A percentile compares a stretch with the other conserved stretches of the same genome.
Conservation (phyloP, 352 stramenopile species). For the Phytophthora kernoviae region DNA sequence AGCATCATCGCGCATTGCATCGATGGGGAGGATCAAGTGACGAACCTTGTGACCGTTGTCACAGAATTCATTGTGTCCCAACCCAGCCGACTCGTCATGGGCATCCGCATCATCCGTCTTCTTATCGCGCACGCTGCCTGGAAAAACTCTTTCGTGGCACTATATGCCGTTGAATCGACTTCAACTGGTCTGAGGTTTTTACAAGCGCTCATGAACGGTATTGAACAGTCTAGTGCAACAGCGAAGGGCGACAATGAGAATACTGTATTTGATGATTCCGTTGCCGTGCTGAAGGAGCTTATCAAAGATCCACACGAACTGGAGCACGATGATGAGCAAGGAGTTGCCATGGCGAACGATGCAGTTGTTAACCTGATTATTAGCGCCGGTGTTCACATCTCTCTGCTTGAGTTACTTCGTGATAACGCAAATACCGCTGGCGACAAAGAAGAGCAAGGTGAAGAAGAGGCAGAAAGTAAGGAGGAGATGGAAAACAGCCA, state of each 20-base stretch:
- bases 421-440: conserved; percentile 34
- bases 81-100: conserved; percentile 52
- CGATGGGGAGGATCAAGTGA: conserved; percentile 62
- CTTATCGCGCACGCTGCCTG: conserved; percentile 63
- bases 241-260: conserved; percentile 30
- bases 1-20: conserved; percentile 54
- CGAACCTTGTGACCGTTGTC: conserved; percentile 66
- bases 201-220: conserved; percentile 59
- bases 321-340: conserved; percentile 32
- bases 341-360: conserved; percentile 59
- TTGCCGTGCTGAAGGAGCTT: conserved; percentile 66
- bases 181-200: conserved; percentile 70
- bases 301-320: conserved; percentile 38
- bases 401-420: conserved; percentile 65
- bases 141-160: conserved; percentile 76
- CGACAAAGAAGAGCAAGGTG: conserved; percentile 9
- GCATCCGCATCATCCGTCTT: conserved; percentile 78
- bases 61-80: conserved; percentile 73
- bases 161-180: conserved; percentile 69
- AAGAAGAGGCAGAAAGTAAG: conserved; percentile 26
- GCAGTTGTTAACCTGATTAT: conserved; percentile 73
- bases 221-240: conserved; percentile 46
- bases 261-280: conserved; percentile 62
- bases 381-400: conserved; percentile 67
- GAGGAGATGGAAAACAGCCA: conserved; percentile 7